Conservation (phyloP, 768 basidiomycete species). For the Suillus occidentalis region DNA sequence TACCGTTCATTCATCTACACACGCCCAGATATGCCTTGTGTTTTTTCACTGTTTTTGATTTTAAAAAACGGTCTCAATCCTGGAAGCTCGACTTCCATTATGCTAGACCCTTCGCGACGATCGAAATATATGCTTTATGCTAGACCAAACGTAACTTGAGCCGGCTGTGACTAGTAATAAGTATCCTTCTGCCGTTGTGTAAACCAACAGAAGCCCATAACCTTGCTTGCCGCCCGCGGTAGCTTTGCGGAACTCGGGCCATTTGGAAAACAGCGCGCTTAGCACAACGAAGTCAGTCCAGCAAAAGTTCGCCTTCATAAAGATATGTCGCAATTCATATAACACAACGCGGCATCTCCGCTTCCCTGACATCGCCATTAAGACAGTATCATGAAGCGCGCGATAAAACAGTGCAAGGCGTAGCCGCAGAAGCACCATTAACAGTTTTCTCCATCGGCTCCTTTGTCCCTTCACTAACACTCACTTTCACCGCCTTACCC, state of each 20-base stretch:
- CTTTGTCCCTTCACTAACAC: slow-evolving; percentile 15
- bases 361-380: neutral
- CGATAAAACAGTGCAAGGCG: slow-evolving; percentile 18
- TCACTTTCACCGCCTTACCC: slow-evolving; percentile 12
- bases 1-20: too few species aligned
- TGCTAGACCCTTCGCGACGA: neutral
- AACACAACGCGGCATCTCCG: neutral
- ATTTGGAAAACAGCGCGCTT: neutral
- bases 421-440: slow-evolving; percentile 13
- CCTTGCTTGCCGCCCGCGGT: neutral
- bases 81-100: neutral
- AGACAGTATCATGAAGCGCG: neutral
- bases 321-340: neutral
- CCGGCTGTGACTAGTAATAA: neutral
- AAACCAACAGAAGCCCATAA: neutral
- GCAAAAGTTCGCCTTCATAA: neutral
- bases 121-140: neutral
- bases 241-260: neutral
- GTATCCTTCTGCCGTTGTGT: neutral
- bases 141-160: neutral
- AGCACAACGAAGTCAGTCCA: neutral
- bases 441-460: slow-evolving; percentile 11
- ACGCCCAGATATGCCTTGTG: too few species aligned
- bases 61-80: neutral
- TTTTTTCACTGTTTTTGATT: too few species aligned